Evolutionary conservation across 495 filamentous ascomycete species (phyloP), one percentile per base, ranked within the genome.

Genomic region (Aspergillus ellipticus): DNA sequence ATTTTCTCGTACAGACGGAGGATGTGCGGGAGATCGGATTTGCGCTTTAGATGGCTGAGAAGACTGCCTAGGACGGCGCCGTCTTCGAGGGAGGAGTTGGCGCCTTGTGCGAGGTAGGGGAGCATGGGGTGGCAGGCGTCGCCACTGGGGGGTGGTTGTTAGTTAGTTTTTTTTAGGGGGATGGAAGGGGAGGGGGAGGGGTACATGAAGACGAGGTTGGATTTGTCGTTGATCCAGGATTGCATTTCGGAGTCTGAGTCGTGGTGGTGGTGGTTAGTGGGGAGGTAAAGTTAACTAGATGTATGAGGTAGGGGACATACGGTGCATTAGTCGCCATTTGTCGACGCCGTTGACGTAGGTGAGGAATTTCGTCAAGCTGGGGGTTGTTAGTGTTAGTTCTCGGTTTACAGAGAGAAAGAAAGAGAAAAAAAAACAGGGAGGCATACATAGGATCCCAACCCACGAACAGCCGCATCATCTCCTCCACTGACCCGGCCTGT

Each of bases 51-150:
- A 20, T 70, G 57, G 37, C 66, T 79, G 2, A 80, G 61, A 0
- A 80, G 60, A 6, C 70, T 56, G 17, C 79, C 79, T 0, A 81
- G 70, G 6, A 78, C 75, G 17, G 78, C 79, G 6, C 76, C 78
- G 54, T 81, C 78, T 58, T 82, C 79, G 10, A 80, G 60, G n/a
- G 77, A 73, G 19, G 69, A 74, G 39, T 76, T 77, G 26, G 79
- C 79, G 22, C 74, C 72, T 63, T 88, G 85, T 0, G 85, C 84
- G 9, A 87, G 72, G 54, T 88, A 87, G 15, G 85, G 85, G 16
- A 88, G 74, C 74, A 86, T 87, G 9, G 85, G 84, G 55, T 88
- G 85, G 53, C 84, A 87, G 49, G 81, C 76, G 54, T 88, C 85
- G 8, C 85, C 84, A n/a, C 71, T 74, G 33, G 22, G 13, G 3